A percentile compares a stretch with the other conserved stretches of the same genome.
phyloP scores from a whole-genome alignment of 164 flowering plant species.

The Stephania japonica region DNA sequence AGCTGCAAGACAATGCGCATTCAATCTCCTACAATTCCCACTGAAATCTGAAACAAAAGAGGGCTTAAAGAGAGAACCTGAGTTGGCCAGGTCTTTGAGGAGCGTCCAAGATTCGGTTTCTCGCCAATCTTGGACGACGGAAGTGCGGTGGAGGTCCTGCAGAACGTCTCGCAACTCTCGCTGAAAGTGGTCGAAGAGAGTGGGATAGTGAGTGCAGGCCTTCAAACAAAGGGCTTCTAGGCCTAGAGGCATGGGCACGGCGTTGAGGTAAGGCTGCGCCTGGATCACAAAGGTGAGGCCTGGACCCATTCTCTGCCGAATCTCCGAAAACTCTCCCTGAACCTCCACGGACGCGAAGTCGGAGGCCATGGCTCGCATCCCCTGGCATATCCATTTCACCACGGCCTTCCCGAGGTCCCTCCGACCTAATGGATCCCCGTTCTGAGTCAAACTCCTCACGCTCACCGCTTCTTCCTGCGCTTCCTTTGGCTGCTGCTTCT shows the following conservation, averaged over 20 bases:
- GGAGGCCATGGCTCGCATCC: constrained; percentile 78
- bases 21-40: background rate
- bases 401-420: constrained; percentile 73
- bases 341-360: constrained; percentile 66
- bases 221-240: constrained; percentile 74
- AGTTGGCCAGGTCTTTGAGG: constrained; percentile 66
- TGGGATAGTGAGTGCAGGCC: constrained; percentile 81
- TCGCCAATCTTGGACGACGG: constrained; percentile 46
- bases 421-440: constrained; percentile 76
- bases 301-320: constrained; percentile 59
- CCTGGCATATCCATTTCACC: constrained; percentile 69
- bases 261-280: constrained; percentile 77
- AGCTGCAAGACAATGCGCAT: constrained; percentile 37
- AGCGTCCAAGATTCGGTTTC: constrained; percentile 73
- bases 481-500: background rate
- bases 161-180: constrained; percentile 74
- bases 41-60: too few relatives aligned
- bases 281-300: constrained; percentile 74
- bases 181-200: constrained; percentile 86
- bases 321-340: constrained; percentile 60
- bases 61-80: constrained; percentile 34
- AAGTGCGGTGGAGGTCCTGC: constrained; percentile 39
- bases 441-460: constrained; percentile 29
- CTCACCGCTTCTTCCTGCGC: background rate
- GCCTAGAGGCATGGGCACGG: constrained; percentile 81